Evolutionary conservation across 2,329 filamentous ascomycete species (phyloP).

Genomic region (Xylogone sp.): DNA sequence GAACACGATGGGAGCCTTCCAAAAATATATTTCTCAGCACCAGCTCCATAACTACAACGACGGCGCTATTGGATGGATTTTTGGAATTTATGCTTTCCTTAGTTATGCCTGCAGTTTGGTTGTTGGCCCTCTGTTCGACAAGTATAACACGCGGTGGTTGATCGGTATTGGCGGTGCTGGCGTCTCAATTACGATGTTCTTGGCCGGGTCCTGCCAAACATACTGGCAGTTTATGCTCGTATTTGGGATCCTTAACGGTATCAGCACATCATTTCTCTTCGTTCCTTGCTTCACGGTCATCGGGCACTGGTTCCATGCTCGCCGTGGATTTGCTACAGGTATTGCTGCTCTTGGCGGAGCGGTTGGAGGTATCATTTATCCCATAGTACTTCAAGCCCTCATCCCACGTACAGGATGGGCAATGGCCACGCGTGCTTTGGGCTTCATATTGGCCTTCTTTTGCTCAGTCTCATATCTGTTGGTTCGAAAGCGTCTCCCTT

Average conservation of each 20-base stretch:
- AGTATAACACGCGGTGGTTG: constrained; percentile 47
- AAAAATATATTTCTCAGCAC: constrained; percentile 53
- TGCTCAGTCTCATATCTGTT: constrained; percentile 10
- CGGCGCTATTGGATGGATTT: constrained; percentile 81
- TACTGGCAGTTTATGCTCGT: constrained; percentile 20
- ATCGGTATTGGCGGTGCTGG: constrained; percentile 6
- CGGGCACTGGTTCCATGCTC: constrained; percentile 73
- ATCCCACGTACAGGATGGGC: constrained; percentile 11
- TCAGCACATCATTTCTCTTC: constrained; percentile 75
- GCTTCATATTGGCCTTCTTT: constrained; percentile 4
- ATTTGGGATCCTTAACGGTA: constrained; percentile 71
- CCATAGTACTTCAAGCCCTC: constrained; percentile 32
- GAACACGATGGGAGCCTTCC: constrained; percentile 57
- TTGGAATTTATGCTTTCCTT: constrained; percentile 76
- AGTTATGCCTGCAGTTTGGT: constrained; percentile 74
- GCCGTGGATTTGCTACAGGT: constrained; percentile 76
- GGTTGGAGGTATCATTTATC: constrained; percentile 64
- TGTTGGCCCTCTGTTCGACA: constrained; percentile 61
- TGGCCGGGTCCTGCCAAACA: constrained; percentile 48
- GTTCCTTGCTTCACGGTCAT: constrained; percentile 76
- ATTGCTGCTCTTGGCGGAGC: constrained; percentile 73
- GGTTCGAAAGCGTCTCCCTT: constrained; percentile 54
- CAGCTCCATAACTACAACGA: constrained; percentile 66
- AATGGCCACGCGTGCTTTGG: constrained; percentile 2
- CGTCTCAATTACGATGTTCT: constrained; percentile 27